Evolutionary conservation across 202 grass and related monocot genomes (phyloP).

Genomic region (Elaeis oleifera): DNA sequence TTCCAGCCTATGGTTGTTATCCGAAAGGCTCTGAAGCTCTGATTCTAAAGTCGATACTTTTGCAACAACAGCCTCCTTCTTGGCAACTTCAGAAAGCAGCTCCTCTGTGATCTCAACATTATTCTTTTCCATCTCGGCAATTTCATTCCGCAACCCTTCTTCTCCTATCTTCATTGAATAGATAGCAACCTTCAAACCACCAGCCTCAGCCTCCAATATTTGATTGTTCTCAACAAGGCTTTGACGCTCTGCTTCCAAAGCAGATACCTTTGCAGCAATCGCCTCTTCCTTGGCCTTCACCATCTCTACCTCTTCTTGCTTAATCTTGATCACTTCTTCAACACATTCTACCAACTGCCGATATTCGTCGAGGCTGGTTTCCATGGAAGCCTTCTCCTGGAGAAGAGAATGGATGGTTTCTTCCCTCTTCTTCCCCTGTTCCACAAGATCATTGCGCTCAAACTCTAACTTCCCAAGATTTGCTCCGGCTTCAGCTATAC

Average conservation of each 20-base stretch:
- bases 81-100: neutral
- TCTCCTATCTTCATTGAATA: too few species aligned
- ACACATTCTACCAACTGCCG: neutral
- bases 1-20: too few species aligned
- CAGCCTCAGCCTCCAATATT: slow-evolving; percentile 27
- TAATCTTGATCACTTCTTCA: slow-evolving; percentile 9
- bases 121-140: too few species aligned
- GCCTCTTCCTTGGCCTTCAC: slow-evolving; percentile 24
- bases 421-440: slow-evolving; percentile 28
- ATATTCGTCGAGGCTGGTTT: slow-evolving; percentile 23
- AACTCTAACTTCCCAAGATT: neutral
- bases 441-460: slow-evolving; percentile 28
- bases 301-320: slow-evolving; percentile 24
- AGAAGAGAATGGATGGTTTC: slow-evolving; percentile 3
- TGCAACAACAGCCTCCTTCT: too few species aligned
- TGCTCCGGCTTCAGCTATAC: slow-evolving; percentile 14
- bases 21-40: too few species aligned
- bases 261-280: too few species aligned
- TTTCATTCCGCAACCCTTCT: too few species aligned
- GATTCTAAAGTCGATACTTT: too few species aligned
- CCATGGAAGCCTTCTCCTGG: slow-evolving; percentile 20
- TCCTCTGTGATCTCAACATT: slow-evolving; percentile 5
- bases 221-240: slow-evolving; percentile 13
- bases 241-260: neutral
- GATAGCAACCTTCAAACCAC: too few species aligned